A percentile compares a stretch with the other conserved stretches of the same genome.
Conservation (phyloP, 495 filamentous ascomycete species). For the Neurospora sp. region DNA sequence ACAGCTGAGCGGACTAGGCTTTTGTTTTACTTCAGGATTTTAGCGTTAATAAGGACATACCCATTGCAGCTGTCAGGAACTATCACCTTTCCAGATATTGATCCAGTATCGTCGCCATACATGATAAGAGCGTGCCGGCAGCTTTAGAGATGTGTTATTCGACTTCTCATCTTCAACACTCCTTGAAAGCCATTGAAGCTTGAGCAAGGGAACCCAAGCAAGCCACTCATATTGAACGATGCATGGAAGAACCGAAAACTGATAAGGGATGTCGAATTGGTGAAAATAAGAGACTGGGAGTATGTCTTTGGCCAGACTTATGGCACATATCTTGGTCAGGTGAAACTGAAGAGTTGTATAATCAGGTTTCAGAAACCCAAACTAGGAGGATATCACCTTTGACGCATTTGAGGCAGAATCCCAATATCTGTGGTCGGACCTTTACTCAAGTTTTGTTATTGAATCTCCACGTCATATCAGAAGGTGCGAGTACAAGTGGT, state of each 20-base stretch:
- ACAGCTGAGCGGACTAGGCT: conserved; percentile 9
- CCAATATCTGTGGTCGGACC: not conserved
- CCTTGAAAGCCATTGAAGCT: not conserved
- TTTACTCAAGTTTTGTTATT: not conserved
- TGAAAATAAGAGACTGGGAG: not conserved
- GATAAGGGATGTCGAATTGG: not conserved
- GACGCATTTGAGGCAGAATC: too few species aligned
- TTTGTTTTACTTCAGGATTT: not conserved
- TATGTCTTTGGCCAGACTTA: not conserved
- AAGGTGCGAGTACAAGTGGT: not conserved
- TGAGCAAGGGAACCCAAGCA: not conserved
- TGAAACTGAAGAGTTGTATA: not conserved
- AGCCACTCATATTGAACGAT: not conserved
- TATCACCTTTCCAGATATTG: not conserved
- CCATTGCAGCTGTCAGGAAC: not conserved
- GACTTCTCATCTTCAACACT: not conserved
- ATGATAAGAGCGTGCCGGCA: not conserved
- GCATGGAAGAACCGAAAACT: not conserved
- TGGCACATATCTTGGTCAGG: not conserved
- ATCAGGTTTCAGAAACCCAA: not conserved
- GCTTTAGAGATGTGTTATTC: not conserved
- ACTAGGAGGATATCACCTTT: not conserved
- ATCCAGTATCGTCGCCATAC: not conserved
- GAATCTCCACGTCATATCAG: not conserved
- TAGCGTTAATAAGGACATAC: not conserved